Evolutionary conservation across 2,329 filamentous ascomycete genomes (phyloP).

Genomic region (Botrytis medusae): DNA sequence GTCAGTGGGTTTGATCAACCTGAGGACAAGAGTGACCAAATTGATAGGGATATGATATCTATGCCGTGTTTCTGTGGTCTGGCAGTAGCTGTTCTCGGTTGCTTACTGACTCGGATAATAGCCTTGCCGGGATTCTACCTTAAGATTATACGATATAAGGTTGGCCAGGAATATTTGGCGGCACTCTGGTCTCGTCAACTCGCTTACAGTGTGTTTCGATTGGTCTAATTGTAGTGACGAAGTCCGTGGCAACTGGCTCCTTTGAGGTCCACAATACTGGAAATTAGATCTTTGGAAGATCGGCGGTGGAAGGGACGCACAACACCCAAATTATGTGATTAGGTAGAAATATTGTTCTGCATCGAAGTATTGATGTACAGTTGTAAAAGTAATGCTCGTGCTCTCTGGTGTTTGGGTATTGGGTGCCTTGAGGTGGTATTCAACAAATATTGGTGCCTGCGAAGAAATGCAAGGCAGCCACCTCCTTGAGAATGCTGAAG

Average conservation of each 20-base stretch:
- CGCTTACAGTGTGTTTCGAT: conserved; percentile 8
- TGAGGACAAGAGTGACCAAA: background rate
- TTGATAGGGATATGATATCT: conserved; percentile 1
- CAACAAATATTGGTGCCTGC: conserved; percentile 15
- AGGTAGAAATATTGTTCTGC: conserved; percentile 7
- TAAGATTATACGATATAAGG: conserved; percentile 11
- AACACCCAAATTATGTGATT: background rate
- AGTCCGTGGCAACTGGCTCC: background rate
- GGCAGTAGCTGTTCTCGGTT: background rate
- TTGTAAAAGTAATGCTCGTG: background rate
- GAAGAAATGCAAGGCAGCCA: conserved; percentile 15
- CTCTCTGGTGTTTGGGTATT: background rate
- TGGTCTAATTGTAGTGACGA: background rate
- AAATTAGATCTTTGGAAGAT: conserved; percentile 13
- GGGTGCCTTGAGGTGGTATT: background rate
- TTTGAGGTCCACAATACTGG: conserved; percentile 5
- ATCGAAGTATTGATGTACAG: background rate
- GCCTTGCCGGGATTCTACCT: background rate
- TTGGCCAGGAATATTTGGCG: conserved; percentile 10
- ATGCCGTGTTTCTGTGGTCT: conserved; percentile 12
- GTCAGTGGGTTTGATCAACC: background rate
- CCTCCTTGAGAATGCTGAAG: background rate
- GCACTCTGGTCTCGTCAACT: conserved; percentile 4
- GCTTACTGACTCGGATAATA: background rate
- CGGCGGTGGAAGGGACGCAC: background rate